These are phyloP conservation scores for Madurella fahalii DNA, from an alignment of 2,329 filamentous ascomycete species.

Conservation along the genomic window DNA sequence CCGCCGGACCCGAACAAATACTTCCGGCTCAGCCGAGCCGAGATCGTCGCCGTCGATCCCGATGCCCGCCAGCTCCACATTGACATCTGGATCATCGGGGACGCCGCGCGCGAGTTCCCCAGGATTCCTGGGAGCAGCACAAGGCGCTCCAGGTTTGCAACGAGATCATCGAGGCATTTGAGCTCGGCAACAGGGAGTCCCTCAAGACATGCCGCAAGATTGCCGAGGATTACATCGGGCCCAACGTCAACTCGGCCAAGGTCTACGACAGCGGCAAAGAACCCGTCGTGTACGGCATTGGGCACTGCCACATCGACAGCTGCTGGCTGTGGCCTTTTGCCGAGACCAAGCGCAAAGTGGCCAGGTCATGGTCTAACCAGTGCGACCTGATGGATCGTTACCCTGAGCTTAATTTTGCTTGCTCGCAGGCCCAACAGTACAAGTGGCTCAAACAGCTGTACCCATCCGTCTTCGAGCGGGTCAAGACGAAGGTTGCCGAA, in stretches of 20 bases:
- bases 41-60: slow-evolving; percentile 85
- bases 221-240: slow-evolving; percentile 76
- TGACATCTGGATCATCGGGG: slow-evolving; percentile 94
- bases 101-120: slow-evolving; percentile 90
- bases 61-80: slow-evolving; percentile 79
- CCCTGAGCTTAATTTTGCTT: slow-evolving; percentile 86
- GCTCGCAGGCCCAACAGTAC: slow-evolving; percentile 94
- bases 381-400: slow-evolving; percentile 94
- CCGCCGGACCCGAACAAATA: slow-evolving; percentile 82
- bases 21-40: slow-evolving; percentile 70
- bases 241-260: slow-evolving; percentile 73
- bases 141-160: slow-evolving; percentile 79
- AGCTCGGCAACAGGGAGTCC: slow-evolving; percentile 72
- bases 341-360: slow-evolving; percentile 95
- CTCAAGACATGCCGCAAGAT: slow-evolving; percentile 78
- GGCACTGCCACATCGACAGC: slow-evolving; percentile 96
- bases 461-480: slow-evolving; percentile 81
- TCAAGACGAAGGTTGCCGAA: slow-evolving; percentile 85
- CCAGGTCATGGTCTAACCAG: slow-evolving; percentile 93
- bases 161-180: slow-evolving; percentile 84
- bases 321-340: slow-evolving; percentile 99
- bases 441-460: slow-evolving; percentile 94
- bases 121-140: slow-evolving; percentile 84
- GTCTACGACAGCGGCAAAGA: slow-evolving; percentile 76
- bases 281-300: slow-evolving; percentile 80